Percentiles rank a stretch among this genome's conserved stretches.
Conservation (phyloP, 345 rosid genomes). For the Chamaenerion angustifolium region DNA sequence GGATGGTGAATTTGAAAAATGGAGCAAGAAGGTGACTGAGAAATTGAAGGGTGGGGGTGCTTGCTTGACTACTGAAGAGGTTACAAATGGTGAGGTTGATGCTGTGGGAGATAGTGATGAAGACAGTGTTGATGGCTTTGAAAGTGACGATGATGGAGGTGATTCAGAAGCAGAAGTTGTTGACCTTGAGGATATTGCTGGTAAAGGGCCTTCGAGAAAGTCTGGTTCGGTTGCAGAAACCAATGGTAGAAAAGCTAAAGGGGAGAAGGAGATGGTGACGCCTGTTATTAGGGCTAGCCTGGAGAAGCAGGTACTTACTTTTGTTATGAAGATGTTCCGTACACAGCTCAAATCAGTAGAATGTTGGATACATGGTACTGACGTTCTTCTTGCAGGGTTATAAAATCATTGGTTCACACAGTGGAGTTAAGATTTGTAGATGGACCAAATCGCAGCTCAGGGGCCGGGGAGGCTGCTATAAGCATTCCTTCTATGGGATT, state of each 20-base stretch:
- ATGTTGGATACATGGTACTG: constrained; percentile 1
- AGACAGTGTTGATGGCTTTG: constrained; percentile 18
- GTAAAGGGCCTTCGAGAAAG: constrained; percentile 68
- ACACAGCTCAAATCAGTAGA: neutral
- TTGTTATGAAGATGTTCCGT: neutral
- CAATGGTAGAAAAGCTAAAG: constrained; percentile 39
- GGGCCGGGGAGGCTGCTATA: constrained; percentile 99
- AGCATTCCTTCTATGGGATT: constrained; percentile 95
- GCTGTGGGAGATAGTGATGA: constrained; percentile 21
- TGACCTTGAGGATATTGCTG: constrained; percentile 94
- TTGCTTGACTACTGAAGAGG: constrained; percentile 14
- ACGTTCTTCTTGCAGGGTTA: constrained; percentile 53
- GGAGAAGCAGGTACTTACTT: constrained; percentile 64
- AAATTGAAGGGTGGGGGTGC: constrained; percentile 36
- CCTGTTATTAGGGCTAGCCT: constrained; percentile 89
- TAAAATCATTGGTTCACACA: constrained; percentile 92
- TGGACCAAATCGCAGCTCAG: constrained; percentile 99
- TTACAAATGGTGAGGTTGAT: constrained; percentile 9
- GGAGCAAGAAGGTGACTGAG: constrained; percentile 44
- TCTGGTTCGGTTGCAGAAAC: constrained; percentile 20
- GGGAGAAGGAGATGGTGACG: constrained; percentile 80
- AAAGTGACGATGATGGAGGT: constrained; percentile 15
- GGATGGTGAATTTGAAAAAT: constrained; percentile 42
- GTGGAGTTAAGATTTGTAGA: constrained; percentile 94
- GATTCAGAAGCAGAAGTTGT: constrained; percentile 29